Evolutionary conservation across 352 stramenopile species (phyloP), one percentile per base, ranked within the genome.

Genomic region (Peronosclerospora sorghi): DNA sequence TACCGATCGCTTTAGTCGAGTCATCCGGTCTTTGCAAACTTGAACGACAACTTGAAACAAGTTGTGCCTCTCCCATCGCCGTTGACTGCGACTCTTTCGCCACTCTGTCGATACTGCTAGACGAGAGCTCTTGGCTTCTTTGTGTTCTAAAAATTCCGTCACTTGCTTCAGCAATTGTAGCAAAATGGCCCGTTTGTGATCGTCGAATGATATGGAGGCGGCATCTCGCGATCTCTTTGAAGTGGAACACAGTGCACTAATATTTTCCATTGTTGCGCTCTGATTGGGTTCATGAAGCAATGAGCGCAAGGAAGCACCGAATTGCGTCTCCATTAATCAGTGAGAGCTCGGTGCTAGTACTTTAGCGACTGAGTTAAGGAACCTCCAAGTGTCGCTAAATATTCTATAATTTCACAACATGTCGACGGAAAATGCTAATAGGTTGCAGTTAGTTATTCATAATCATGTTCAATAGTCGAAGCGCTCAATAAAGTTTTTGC

Each of bases 11-110:
- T 59, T 47, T 8, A 83, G 51, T 1, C 49, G 52, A 20, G 62
- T 49, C 44, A 79, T 71, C 30, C 73, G 67, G 20, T 70, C 45
- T 37, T 83, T 67, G 36, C 69, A 85, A 13, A 83, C 70, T 14
- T 62, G 57, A 9, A 68, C 52, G 6, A 85, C 59, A 8, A 69
- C 58, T 12, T 65, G 48, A 15, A 83, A 78, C 34, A 80, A 39
- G 14, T 70, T 65, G 37, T 60, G 62, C 45, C 35, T 35, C 34
- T 59, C 50, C 1, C 43, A 38, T 14, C 23, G 44, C 5, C 50
- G 45, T 27, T 41, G 50, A 54, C 55, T 64, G 21, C 42, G 37
- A 18, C 42, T 59, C 10, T 50, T 48, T 32, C 48, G 27, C 59
- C 48, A 56, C n/a, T 65, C 45, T 15, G 38, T 66, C 20, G 57